A percentile compares a stretch with the other conserved stretches of the same genome.
phyloP scores from a whole-genome alignment of 1,284 basidiomycete genomes.

The Fomitopsis pinicola region DNA sequence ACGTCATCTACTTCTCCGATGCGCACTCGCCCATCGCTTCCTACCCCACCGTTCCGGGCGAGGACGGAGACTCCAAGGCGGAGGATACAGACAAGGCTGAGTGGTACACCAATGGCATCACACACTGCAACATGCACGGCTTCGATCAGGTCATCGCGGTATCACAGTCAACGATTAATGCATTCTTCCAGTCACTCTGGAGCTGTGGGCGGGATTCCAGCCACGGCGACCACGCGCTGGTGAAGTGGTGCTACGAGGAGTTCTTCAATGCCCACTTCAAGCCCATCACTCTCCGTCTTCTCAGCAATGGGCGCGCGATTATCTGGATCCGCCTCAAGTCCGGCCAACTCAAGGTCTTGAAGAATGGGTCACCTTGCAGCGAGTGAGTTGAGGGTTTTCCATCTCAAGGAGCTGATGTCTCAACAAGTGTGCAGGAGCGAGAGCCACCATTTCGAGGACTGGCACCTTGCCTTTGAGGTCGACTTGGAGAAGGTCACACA shows the following conservation, averaged over 20 bases:
- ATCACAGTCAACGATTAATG: slow-evolving; percentile 28
- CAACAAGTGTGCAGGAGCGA: slow-evolving; percentile 7
- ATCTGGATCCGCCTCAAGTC: slow-evolving; percentile 22
- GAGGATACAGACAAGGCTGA: slow-evolving; percentile 5
- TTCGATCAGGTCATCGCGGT: slow-evolving; percentile 30
- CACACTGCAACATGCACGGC: slow-evolving; percentile 21
- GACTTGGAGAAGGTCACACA: slow-evolving; percentile 24
- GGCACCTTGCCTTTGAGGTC: slow-evolving; percentile 31
- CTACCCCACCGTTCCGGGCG: slow-evolving; percentile 6
- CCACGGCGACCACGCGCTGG: slow-evolving; percentile 9
- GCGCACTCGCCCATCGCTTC: slow-evolving; percentile 12
- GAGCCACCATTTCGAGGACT: slow-evolving; percentile 20
- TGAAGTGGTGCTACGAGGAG: slow-evolving; percentile 22
- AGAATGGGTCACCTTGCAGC: slow-evolving; percentile 15
- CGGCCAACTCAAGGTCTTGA: slow-evolving; percentile 20
- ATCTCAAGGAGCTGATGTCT: background rate
- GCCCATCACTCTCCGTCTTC: slow-evolving; percentile 20
- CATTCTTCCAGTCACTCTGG: slow-evolving; percentile 22
- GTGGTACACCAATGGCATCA: slow-evolving; percentile 8
- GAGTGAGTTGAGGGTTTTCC: slow-evolving; percentile 12
- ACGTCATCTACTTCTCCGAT: slow-evolving; percentile 24
- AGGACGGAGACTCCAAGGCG: slow-evolving; percentile 2
- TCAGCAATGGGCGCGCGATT: slow-evolving; percentile 23
- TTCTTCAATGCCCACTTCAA: slow-evolving; percentile 25
- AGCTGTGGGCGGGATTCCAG: slow-evolving; percentile 2